phyloP scores from a whole-genome alignment of 495 filamentous ascomycete species.

The Hypoxylon fuscum region DNA sequence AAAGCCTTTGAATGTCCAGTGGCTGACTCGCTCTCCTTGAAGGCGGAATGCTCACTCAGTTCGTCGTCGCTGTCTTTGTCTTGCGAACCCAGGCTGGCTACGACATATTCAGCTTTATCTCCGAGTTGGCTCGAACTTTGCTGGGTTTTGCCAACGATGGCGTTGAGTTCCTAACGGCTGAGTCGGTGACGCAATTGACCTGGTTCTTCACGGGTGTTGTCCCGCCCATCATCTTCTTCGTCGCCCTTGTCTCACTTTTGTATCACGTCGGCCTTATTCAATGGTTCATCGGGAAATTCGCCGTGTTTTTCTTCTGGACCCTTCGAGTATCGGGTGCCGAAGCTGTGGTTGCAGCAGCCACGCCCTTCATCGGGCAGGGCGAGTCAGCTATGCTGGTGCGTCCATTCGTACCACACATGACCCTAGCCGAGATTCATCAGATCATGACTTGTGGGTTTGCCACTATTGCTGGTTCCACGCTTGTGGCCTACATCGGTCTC shows the following conservation, averaged over 20 bases:
- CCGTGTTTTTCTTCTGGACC: slow-evolving; percentile 88
- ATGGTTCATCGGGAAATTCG: slow-evolving; percentile 88
- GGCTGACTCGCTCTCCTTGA: slow-evolving; percentile 46
- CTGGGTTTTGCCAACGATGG: slow-evolving; percentile 77
- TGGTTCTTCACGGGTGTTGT: slow-evolving; percentile 80
- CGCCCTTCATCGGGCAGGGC: slow-evolving; percentile 92
- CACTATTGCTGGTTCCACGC: slow-evolving; percentile 74
- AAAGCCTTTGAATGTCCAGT: background rate
- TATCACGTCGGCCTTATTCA: slow-evolving; percentile 82
- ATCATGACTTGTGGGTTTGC: slow-evolving; percentile 81
- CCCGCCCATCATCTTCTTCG: slow-evolving; percentile 92
- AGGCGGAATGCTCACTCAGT: slow-evolving; percentile 83
- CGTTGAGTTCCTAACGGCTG: slow-evolving; percentile 73
- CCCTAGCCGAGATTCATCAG: slow-evolving; percentile 86
- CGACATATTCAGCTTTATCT: slow-evolving; percentile 92
- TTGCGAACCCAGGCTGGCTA: slow-evolving; percentile 77
- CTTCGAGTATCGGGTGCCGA: slow-evolving; percentile 93
- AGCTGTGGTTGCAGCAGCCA: slow-evolving; percentile 91
- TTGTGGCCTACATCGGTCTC: slow-evolving; percentile 82
- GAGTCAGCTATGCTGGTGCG: slow-evolving; percentile 92
- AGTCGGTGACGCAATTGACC: slow-evolving; percentile 47
- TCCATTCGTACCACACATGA: slow-evolving; percentile 84
- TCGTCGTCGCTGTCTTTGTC: slow-evolving; percentile 87
- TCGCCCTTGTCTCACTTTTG: slow-evolving; percentile 82
- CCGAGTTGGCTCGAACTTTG: slow-evolving; percentile 70